Evolutionary conservation across 345 rosid species (phyloP).

Genomic region (Lagerstroemia speciosa): DNA sequence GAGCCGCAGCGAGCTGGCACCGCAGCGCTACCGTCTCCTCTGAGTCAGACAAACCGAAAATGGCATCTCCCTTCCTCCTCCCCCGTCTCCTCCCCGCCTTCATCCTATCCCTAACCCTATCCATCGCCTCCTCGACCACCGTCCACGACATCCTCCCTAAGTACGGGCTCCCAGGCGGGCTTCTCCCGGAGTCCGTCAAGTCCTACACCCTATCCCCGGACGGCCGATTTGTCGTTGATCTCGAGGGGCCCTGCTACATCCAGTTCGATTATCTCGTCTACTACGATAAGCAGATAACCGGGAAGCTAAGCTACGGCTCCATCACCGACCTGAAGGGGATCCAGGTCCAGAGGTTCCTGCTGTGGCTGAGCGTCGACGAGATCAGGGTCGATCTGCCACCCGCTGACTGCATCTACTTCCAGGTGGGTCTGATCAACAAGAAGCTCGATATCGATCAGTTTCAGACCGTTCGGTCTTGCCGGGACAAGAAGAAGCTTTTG

Average conservation of each 20-base stretch:
- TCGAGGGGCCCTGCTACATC: slow-evolving; percentile 48
- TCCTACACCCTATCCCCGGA: slow-evolving; percentile 54
- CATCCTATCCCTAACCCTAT: background rate
- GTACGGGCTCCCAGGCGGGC: slow-evolving; percentile 84
- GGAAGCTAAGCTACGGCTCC: slow-evolving; percentile 65
- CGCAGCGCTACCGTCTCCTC: background rate
- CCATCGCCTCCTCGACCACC: slow-evolving; percentile 18
- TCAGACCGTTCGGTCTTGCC: slow-evolving; percentile 70
- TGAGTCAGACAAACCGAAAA: background rate
- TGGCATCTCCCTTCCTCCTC: slow-evolving; percentile 5
- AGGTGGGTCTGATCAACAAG: slow-evolving; percentile 79
- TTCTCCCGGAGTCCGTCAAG: slow-evolving; percentile 53
- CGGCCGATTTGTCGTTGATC: slow-evolving; percentile 47
- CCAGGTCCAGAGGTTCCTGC: slow-evolving; percentile 59
- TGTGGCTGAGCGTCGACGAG: slow-evolving; percentile 78
- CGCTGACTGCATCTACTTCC: slow-evolving; percentile 70
- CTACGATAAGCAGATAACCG: slow-evolving; percentile 59
- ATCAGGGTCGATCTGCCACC: slow-evolving; percentile 93
- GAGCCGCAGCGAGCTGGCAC: no score
- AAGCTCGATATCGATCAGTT: slow-evolving; percentile 79
- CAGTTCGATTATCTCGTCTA: slow-evolving; percentile 78
- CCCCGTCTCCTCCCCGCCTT: slow-evolving; percentile 6
- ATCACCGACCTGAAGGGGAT: slow-evolving; percentile 72
- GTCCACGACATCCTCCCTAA: slow-evolving; percentile 78
- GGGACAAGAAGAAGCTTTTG: slow-evolving; percentile 19